phyloP scores from a whole-genome alignment of 768 basidiomycete species.

The Podaxis sp. region DNA sequence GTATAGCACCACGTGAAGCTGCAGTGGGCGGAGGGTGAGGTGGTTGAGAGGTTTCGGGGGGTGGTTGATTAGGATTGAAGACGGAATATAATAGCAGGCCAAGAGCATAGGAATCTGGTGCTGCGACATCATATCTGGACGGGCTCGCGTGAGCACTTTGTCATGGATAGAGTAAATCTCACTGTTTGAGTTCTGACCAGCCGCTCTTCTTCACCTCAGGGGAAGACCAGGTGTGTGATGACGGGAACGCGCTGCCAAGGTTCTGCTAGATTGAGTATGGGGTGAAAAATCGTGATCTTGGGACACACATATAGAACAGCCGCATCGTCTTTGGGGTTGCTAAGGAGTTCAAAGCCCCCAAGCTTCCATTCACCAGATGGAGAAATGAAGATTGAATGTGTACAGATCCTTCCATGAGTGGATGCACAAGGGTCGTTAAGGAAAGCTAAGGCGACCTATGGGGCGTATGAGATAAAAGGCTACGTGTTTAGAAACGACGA shows the following conservation, averaged over 20 bases:
- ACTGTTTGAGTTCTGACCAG: slow-evolving; percentile 86
- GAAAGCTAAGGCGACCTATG: slow-evolving; percentile 84
- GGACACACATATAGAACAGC: slow-evolving; percentile 77
- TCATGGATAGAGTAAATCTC: slow-evolving; percentile 19
- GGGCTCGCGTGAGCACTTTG: neutral
- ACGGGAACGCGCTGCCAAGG: slow-evolving; percentile 64
- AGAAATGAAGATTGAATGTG: slow-evolving; percentile 84
- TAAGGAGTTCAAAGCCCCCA: slow-evolving; percentile 90
- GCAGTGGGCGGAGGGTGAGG: slow-evolving; percentile 78
- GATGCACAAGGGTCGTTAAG: slow-evolving; percentile 81
- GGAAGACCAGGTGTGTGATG: slow-evolving; percentile 54
- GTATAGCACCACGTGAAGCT: slow-evolving; percentile 77
- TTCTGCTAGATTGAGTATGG: slow-evolving; percentile 40
- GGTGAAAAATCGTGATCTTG: neutral
- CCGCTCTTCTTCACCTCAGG: slow-evolving; percentile 90
- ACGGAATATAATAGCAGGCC: slow-evolving; percentile 82
- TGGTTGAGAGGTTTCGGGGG: slow-evolving; percentile 62
- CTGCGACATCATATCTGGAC: slow-evolving; percentile 49
- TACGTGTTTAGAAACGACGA: slow-evolving; percentile 27
- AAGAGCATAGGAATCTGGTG: slow-evolving; percentile 84
- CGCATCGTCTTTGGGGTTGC: slow-evolving; percentile 75
- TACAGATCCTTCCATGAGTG: slow-evolving; percentile 77
- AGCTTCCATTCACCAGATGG: slow-evolving; percentile 96
- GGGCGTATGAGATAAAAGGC: slow-evolving; percentile 9
- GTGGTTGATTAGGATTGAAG: slow-evolving; percentile 83